Percentiles rank a stretch among this genome's conserved stretches.
Evolutionary conservation across 2,329 filamentous ascomycete genomes (phyloP).

Genomic region (Alternaria conjuncta): DNA sequence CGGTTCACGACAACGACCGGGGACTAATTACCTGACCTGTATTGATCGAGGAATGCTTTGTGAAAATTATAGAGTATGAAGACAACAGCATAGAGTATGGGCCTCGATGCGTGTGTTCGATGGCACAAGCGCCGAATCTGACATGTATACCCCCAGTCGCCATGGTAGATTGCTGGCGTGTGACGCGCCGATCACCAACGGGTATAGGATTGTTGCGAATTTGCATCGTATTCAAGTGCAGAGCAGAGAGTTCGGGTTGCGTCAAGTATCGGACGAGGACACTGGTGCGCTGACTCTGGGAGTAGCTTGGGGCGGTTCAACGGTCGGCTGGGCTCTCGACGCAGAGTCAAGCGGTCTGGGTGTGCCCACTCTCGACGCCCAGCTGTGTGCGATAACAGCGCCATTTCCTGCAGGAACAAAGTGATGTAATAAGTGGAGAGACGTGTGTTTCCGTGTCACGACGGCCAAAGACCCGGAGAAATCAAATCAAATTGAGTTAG

Average conservation of each 20-base stretch:
- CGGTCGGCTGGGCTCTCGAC: constrained; percentile 17
- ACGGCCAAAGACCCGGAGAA: constrained; percentile 42
- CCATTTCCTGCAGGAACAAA: constrained; percentile 24
- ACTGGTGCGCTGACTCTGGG: constrained; percentile 6
- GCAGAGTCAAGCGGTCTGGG: constrained; percentile 26
- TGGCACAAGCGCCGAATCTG: background rate
- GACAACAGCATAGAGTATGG: background rate
- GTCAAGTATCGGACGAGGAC: background rate
- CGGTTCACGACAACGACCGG: background rate
- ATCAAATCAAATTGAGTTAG: constrained; percentile 42
- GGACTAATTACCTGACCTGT: background rate
- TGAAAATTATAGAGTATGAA: background rate
- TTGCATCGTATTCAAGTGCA: background rate
- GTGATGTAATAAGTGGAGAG: constrained; percentile 50
- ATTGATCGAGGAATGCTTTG: background rate
- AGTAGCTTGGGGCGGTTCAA: constrained; percentile 12
- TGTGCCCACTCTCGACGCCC: constrained; percentile 19
- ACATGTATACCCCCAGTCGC: background rate
- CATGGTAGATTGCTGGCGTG: constrained; percentile 5
- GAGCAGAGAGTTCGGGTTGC: background rate
- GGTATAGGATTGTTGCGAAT: background rate
- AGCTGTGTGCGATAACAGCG: constrained; percentile 3
- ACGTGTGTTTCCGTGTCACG: constrained; percentile 46
- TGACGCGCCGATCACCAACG: constrained; percentile 1
- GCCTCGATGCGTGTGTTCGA: background rate